Conservation (phyloP, 495 filamentous ascomycete genomes). For the Cryomyces minteri region DNA sequence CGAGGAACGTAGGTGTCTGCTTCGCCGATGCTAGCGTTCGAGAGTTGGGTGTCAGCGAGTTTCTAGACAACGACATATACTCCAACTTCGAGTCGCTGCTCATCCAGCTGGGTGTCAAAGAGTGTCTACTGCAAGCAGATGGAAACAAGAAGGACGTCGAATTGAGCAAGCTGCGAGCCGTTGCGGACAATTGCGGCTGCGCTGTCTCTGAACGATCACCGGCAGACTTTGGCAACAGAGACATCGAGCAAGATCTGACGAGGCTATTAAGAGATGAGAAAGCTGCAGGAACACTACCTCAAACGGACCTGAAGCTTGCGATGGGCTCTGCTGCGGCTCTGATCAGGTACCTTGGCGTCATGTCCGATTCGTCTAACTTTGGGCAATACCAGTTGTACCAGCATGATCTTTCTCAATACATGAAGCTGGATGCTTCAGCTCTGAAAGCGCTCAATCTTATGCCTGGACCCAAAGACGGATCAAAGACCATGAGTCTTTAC, state of each 20-base stretch:
- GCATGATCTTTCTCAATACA: constrained; percentile 91
- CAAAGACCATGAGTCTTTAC: constrained; percentile 95
- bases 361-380: constrained; percentile 86
- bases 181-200: constrained; percentile 82
- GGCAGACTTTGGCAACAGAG: constrained; percentile 68
- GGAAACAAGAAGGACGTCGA: constrained; percentile 70
- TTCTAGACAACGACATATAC: constrained; percentile 93
- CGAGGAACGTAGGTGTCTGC: constrained; percentile 78
- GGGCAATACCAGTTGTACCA: constrained; percentile 95
- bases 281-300: constrained; percentile 56
- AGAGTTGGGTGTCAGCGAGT: constrained; percentile 92
- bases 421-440: constrained; percentile 95
- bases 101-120: constrained; percentile 90
- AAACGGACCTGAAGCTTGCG: constrained; percentile 87
- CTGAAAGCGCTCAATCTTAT: constrained; percentile 90
- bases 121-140: constrained; percentile 70
- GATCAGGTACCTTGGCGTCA: constrained; percentile 85
- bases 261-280: constrained; percentile 73
- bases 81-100: constrained; percentile 94
- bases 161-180: constrained; percentile 65
- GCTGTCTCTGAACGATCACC: constrained; percentile 62
- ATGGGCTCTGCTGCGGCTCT: constrained; percentile 90
- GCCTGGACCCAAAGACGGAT: constrained; percentile 83
- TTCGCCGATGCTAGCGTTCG: constrained; percentile 96
- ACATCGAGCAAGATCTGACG: constrained; percentile 92